Evolutionary conservation across 176 grass and related monocot genomes (phyloP).

Genomic region (Bonia amplexicaulis): DNA sequence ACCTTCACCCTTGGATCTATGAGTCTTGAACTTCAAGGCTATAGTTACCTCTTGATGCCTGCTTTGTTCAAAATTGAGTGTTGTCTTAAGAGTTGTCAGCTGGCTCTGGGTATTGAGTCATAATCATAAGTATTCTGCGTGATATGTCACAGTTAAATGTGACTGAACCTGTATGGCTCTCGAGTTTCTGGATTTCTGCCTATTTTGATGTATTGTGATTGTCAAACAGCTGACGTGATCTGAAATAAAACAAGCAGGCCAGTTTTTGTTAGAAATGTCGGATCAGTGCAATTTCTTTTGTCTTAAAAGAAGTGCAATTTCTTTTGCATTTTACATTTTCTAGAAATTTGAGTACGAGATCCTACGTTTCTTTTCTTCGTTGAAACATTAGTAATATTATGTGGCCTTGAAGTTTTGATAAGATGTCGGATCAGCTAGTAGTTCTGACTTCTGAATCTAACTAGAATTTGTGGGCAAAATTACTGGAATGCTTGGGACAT

Average conservation of each 20-base stretch:
- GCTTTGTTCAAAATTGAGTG: conserved; percentile 1
- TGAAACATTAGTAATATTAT: no score
- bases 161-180: conserved; percentile 24
- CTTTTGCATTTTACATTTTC: neutral
- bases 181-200: neutral
- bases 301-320: neutral
- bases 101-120: conserved; percentile 20
- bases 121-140: neutral
- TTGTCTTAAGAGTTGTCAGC: neutral
- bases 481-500: no score
- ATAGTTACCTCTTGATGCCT: neutral
- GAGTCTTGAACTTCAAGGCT: conserved; percentile 21
- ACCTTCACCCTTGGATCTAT: conserved; percentile 73
- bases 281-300: neutral
- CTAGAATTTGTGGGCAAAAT: no score
- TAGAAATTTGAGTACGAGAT: neutral
- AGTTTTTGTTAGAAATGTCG: neutral
- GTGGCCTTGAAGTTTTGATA: no score
- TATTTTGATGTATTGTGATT: conserved; percentile 7
- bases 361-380: neutral
- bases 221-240: neutral
- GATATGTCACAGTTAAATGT: neutral
- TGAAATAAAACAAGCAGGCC: neutral
- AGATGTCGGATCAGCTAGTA: no score
- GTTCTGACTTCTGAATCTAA: no score